phyloP scores from a whole-genome alignment of 345 rosid species.

The Hibiscus tridactylites region DNA sequence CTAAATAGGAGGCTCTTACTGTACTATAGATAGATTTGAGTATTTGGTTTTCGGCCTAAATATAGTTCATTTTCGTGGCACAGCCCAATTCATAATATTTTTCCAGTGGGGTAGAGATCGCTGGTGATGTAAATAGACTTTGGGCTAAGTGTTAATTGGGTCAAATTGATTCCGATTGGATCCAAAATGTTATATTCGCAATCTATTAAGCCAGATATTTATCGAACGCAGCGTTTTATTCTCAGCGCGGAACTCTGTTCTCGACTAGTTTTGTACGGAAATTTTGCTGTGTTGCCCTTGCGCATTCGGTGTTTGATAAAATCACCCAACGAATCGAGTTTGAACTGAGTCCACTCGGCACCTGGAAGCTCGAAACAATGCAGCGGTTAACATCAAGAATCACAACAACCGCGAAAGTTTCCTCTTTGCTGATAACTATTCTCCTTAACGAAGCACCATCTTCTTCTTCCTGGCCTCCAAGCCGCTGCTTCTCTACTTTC shows the following conservation, averaged over 20 bases:
- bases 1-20: no score
- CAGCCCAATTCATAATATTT: neutral
- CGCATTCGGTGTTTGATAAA: neutral
- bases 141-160: neutral
- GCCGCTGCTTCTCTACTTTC: constrained; percentile 21
- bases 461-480: constrained; percentile 7
- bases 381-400: constrained; percentile 10
- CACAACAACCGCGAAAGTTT: neutral
- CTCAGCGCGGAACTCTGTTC: neutral
- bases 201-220: neutral
- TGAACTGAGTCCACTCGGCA: neutral
- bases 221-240: neutral
- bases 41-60: neutral
- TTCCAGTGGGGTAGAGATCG: neutral
- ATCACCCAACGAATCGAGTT: neutral
- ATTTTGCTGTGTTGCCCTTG: neutral
- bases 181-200: neutral
- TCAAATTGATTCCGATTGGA: neutral
- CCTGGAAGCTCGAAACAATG: neutral
- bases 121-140: neutral
- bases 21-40: no score
- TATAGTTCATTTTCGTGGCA: neutral
- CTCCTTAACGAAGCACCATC: constrained; percentile 1
- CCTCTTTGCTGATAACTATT: constrained; percentile 8
- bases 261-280: neutral